phyloP scores from a whole-genome alignment of 2,329 filamentous ascomycete species.

The Metarhizium brunneum region DNA sequence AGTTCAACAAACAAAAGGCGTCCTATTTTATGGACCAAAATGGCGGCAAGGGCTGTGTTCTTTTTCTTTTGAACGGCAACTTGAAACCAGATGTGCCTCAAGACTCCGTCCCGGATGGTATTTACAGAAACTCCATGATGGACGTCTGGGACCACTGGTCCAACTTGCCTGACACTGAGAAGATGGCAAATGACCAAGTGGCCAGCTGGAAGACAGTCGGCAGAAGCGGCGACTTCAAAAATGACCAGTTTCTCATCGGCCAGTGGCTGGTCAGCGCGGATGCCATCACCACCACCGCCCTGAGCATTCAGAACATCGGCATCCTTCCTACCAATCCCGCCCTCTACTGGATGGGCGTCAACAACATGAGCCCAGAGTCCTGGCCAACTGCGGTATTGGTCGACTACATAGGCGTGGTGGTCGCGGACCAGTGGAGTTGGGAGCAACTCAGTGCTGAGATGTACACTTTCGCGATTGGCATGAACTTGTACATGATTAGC shows the following conservation, averaged over 20 bases:
- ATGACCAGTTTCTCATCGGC: conserved; percentile 18
- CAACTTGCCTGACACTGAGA: conserved; percentile 15
- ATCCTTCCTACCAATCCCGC: conserved; percentile 22
- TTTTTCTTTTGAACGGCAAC: conserved; percentile 20
- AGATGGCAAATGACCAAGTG: conserved; percentile 14
- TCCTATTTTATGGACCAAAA: conserved; percentile 23
- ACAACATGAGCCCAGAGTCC: conserved; percentile 16
- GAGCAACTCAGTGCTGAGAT: conserved; percentile 21
- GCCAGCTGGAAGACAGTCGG: conserved; percentile 13
- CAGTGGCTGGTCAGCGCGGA: conserved; percentile 23
- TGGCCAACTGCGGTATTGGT: conserved; percentile 23
- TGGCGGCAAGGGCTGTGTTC: conserved; percentile 22
- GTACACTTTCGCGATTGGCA: conserved; percentile 19
- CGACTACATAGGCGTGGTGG: conserved; percentile 22
- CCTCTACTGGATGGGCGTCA: conserved; percentile 23
- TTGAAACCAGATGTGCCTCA: conserved; percentile 11
- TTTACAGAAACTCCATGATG: conserved; percentile 18
- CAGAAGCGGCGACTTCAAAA: conserved; percentile 10
- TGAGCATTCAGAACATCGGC: conserved; percentile 19
- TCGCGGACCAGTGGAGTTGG: conserved; percentile 15
- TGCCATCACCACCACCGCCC: conserved; percentile 15
- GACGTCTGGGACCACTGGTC: conserved; percentile 21
- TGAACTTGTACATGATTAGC: conserved; percentile 22
- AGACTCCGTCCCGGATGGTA: conserved; percentile 18
- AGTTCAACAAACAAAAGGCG: conserved; percentile 17